These are phyloP conservation scores for Psilocybe tampanensis DNA, from an alignment of 768 basidiomycete species.

Conservation along the genomic window DNA sequence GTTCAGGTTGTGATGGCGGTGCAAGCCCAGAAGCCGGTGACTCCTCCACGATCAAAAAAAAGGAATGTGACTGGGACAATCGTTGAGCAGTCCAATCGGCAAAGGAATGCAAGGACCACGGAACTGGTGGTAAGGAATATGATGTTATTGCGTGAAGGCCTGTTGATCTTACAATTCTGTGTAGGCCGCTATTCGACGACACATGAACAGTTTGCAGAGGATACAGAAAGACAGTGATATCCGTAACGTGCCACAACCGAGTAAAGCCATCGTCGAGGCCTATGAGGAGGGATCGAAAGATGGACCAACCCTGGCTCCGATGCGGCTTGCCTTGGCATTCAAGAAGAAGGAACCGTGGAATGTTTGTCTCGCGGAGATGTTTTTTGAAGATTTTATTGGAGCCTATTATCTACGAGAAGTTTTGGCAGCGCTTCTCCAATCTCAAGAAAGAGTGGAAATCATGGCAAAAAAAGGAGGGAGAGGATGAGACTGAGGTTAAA, in stretches of 20 bases:
- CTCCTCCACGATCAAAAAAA: neutral
- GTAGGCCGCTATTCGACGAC: neutral
- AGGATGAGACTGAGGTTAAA: neutral
- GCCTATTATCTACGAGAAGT: slow-evolving; percentile 1
- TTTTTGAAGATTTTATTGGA: slow-evolving; percentile 1
- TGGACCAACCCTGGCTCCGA: neutral
- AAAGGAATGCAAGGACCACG: neutral
- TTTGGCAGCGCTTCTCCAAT: slow-evolving; percentile 2
- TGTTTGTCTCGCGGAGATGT: neutral
- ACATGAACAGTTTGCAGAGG: neutral
- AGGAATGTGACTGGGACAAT: neutral
- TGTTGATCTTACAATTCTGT: neutral
- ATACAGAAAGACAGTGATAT: neutral
- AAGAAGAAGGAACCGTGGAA: neutral
- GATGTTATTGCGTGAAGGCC: neutral
- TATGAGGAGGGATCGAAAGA: neutral
- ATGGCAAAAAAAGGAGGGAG: neutral
- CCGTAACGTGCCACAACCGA: neutral
- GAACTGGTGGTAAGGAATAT: neutral
- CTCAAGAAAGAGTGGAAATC: neutral
- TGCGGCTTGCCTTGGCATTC: neutral
- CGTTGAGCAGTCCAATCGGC: neutral
- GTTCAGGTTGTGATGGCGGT: neutral
- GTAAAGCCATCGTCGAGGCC: neutral
- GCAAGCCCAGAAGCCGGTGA: neutral